phyloP scores from a whole-genome alignment of 192 early-diverging fungal genomes.

The Chytriomyces sp. region DNA sequence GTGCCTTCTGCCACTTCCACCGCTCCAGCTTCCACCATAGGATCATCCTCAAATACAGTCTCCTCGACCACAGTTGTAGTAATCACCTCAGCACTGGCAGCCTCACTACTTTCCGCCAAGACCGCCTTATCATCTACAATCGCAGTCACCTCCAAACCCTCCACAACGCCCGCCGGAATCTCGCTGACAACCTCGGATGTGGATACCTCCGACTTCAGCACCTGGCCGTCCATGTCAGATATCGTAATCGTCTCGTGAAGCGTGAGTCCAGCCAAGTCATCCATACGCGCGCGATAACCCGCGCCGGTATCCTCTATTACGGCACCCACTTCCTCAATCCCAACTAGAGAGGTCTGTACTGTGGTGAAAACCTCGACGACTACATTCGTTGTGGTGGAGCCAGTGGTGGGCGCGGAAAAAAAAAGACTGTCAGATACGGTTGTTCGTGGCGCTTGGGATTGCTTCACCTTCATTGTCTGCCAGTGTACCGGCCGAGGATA shows the following conservation, averaged over 20 bases:
- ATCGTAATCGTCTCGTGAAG: background rate
- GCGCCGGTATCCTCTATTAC: too few species aligned
- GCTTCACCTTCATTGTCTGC: background rate
- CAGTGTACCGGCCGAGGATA: background rate
- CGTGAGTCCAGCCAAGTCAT: background rate
- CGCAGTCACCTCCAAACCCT: background rate
- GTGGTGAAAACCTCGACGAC: background rate
- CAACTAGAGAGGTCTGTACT: background rate
- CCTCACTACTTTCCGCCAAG: too few species aligned
- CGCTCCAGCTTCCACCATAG: too few species aligned
- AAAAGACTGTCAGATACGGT: background rate
- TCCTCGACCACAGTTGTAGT: too few species aligned
- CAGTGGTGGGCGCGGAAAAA: background rate
- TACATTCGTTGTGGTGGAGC: too few species aligned
- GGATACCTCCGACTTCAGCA: background rate
- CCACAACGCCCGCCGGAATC: background rate
- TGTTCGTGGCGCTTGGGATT: background rate
- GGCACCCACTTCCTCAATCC: background rate
- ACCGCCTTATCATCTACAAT: too few species aligned
- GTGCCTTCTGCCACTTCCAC: too few species aligned
- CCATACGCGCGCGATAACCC: background rate
- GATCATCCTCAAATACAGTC: too few species aligned
- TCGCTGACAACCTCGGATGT: background rate
- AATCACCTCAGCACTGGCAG: too few species aligned
- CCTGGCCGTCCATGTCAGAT: background rate